Evolutionary conservation across 345 rosid genomes (phyloP).

Genomic region (Passiflora organensis): DNA sequence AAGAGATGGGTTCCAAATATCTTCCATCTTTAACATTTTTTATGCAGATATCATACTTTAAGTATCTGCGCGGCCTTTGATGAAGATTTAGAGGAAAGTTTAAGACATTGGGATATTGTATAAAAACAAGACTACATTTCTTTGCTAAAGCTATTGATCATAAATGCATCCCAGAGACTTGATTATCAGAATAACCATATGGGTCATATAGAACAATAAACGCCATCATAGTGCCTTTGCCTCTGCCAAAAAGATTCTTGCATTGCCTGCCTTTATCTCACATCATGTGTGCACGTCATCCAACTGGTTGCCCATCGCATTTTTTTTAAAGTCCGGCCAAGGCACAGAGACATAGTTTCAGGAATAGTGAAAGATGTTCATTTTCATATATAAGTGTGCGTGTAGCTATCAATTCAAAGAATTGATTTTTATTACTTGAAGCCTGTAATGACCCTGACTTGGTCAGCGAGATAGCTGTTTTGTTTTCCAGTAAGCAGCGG

Average conservation of each 20-base stretch:
- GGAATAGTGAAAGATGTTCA: too few species aligned
- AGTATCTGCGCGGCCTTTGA: conserved; percentile 30
- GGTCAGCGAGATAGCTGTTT: too few species aligned
- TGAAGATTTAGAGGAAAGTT: conserved; percentile 30
- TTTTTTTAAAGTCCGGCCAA: too few species aligned
- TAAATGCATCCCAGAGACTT: background rate
- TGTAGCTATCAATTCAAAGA: too few species aligned
- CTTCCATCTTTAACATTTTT: background rate
- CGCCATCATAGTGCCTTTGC: conserved; percentile 14
- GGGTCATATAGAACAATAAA: conserved; percentile 10
- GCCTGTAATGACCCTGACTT: too few species aligned
- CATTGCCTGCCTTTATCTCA: conserved; percentile 13
- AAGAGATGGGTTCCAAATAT: background rate
- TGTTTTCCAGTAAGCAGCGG: too few species aligned
- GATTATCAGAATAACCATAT: background rate
- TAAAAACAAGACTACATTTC: background rate
- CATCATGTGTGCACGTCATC: conserved; percentile 5
- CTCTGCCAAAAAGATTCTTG: background rate
- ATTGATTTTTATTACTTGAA: too few species aligned
- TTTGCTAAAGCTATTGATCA: conserved; percentile 5
- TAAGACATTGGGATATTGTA: conserved; percentile 7
- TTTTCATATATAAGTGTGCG: too few species aligned
- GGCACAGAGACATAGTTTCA: background rate
- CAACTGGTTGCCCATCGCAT: conserved; percentile 3
- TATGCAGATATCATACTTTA: conserved; percentile 4